Evolutionary conservation across 176 grass and related monocot genomes (phyloP), one percentile per base, ranked within the genome.

Genomic region (Aegilops longissima): DNA sequence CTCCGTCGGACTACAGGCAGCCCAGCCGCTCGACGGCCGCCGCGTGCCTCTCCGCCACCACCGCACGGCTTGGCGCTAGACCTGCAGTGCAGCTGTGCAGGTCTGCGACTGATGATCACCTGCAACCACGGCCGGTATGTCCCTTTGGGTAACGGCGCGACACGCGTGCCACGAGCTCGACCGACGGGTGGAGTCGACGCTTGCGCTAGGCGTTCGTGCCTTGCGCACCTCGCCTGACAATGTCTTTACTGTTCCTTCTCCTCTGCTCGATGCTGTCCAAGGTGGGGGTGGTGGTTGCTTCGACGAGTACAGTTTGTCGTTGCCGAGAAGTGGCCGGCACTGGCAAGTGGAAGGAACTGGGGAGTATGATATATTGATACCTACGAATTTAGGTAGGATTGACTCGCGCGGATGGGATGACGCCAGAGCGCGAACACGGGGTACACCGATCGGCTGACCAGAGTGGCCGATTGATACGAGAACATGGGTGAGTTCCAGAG

Each of bases 241-340:
- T 69, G 66, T 1, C 8, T 75, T 51, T 27, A 30, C 25, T 76
- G 47, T 76, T 76, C 42, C 70, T 73, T 27, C 72, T 47, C 49
- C 71, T 75, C 3, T 24, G 14, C 17, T 30, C 24, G 44, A 76
- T 18, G 24, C 13, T 58, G 54, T 2, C 39, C 70, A 45, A 20
- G 73, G 73, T 76, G 70, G 34, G 12, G 17, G 2, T 12, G 54
- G 61, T 40, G 70, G 73, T 52, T 76, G 73, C 44, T 76, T 52
- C 73, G 16, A 8, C 44, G 14, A 52, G 73, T 52, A 20, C 14
- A 18, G 73, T 52, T 11, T 24, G 44, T 76, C 29, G 44, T 51
- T 76, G 73, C 72, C 24, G 7, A 76, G 24, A 52, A 30, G 73
- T 76, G 73, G 73, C 73, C 72, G 72, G 42, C 71, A 74, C 39